Evolutionary conservation across 441 rosid genomes (phyloP), one percentile per base, ranked within the genome.

Genomic region (Populus hybrid): DNA sequence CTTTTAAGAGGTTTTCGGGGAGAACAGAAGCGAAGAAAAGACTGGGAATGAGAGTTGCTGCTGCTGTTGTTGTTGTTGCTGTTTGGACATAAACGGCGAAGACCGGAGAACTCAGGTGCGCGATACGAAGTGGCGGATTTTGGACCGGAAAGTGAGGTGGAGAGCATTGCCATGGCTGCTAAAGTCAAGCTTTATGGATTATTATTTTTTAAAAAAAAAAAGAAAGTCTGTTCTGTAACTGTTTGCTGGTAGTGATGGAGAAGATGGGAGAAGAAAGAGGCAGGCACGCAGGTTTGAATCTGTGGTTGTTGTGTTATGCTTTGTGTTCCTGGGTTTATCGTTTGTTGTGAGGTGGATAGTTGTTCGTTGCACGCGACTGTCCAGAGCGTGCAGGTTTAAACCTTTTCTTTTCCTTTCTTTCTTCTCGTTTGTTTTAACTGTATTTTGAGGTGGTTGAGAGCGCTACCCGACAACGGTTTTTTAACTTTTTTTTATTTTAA

Each of bases 91-190:
- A 85, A 86, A 79, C 89, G 91, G 83, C 93, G 91, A 72, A 90
- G 89, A 70, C 97, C 94, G 34, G 90, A 80, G 90, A 88, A 90
- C 65, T 82, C 93, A 35, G 89, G 87, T 0, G 79, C 75, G 82
- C 81, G 83, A 86, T 81, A 81, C 42, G 85, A 78, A 76, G 76
- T 77, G 18, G 82, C 59, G 70, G 79, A 42, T 75, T 82, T 79
- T 75, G 86, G 81, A 42, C 76, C 86, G 24, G 87, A 76, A 70
- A 85, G 76, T 54, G 90, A 85, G 11, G 93, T 80, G 24, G 90
- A 88, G 11, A 87, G 78, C 81, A 84, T 81, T 59, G 90, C 91
- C 95, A 90, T 93, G n/a, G 82, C 79, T 35, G 61, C 28, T 57
- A 34, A 3, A 2, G 4, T 34, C 61, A 67, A 57, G 76, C 8